A percentile compares a stretch with the other conserved stretches of the same genome.
These are phyloP conservation scores for Apiospora aurea DNA, from an alignment of 2,329 filamentous ascomycete genomes.

Conservation along the genomic window DNA sequence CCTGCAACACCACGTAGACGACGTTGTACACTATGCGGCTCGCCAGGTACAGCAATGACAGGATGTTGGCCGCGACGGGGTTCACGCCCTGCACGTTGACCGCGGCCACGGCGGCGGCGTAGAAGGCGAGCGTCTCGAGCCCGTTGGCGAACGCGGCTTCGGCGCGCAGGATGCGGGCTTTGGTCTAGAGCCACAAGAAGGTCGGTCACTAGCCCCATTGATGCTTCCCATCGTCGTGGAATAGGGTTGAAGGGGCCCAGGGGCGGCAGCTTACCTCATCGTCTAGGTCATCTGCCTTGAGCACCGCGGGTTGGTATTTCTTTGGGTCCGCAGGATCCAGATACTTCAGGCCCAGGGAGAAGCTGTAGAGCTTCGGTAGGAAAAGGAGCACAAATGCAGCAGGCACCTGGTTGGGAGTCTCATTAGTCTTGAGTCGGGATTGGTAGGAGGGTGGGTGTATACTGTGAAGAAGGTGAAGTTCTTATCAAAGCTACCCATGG, in stretches of 20 bases:
- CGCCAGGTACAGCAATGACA: constrained; percentile 29
- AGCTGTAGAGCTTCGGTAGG: constrained; percentile 31
- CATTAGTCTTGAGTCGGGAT: too few species aligned
- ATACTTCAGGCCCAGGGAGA: constrained; percentile 27
- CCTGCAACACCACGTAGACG: constrained; percentile 32
- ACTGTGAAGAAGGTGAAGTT: constrained; percentile 29
- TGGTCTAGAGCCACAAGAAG: too few species aligned
- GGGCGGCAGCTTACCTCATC: constrained; percentile 23
- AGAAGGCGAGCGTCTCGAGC: constrained; percentile 31
- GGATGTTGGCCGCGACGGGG: constrained; percentile 26
- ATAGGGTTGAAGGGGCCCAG: background rate
- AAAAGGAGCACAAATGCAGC: constrained; percentile 31
- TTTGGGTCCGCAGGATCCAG: constrained; percentile 29
- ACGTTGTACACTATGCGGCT: constrained; percentile 29
- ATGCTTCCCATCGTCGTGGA: too few species aligned
- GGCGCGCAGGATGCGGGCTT: constrained; percentile 31
- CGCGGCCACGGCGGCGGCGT: constrained; percentile 29
- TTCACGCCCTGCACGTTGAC: constrained; percentile 26
- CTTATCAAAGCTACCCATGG: constrained; percentile 23
- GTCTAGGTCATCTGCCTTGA: constrained; percentile 29
- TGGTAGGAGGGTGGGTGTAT: too few species aligned
- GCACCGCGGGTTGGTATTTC: constrained; percentile 29
- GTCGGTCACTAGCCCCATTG: too few species aligned
- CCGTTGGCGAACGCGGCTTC: constrained; percentile 32
- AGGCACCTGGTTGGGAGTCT: constrained; percentile 25